Evolutionary conservation across 1,284 basidiomycete species (phyloP), one percentile per base, ranked within the genome.

Genomic region (Thelephora terrestris): DNA sequence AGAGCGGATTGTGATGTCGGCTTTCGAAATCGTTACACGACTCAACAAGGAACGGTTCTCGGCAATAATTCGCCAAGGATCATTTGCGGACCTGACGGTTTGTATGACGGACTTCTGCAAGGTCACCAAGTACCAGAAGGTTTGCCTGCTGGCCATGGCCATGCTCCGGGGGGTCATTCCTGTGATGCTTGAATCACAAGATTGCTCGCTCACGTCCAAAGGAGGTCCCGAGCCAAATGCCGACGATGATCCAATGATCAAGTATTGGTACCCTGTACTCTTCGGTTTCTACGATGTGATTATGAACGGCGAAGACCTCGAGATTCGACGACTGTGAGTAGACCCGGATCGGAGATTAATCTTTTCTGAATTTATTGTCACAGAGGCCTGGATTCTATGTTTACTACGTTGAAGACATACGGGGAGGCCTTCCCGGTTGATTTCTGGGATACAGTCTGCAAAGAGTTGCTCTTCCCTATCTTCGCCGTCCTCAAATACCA

Each of bases 61-160:
- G n/a, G 79, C 85, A 16, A 88, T 99, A 50, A 87, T 99, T 44
- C 83, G 82, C 45, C 82, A 95, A 63, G 95, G 95, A 29, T 85
- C 94, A 5, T 98, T 99, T 62, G 90, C 93, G 46, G 96, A 99
- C 66, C 66, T 99, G 49, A 95, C 91, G 9, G 91, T 94, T 37
- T 99, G 97, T 71, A 86, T 99, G 52, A 98, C 96, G 32, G 95
- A 98, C 65, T 99, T 99, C 68, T 96, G 92, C 74, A 98, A 99
- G 77, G 91, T 94, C 55, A 92, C 83, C 78, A 96, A 96, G 66
- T 98, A 93, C 68, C 96, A 99, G 69, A 97, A 97, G 65, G 93
- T 99, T 70, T 91, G 89, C 59, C 69, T 99, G 35, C 79, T 98
- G 56, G 93, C 94, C 2, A 99, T 99, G 55, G 94, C 90, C 25